These are phyloP conservation scores for Ormosia semicastrata DNA, from an alignment of 306 rosid species.

Conservation along the genomic window DNA sequence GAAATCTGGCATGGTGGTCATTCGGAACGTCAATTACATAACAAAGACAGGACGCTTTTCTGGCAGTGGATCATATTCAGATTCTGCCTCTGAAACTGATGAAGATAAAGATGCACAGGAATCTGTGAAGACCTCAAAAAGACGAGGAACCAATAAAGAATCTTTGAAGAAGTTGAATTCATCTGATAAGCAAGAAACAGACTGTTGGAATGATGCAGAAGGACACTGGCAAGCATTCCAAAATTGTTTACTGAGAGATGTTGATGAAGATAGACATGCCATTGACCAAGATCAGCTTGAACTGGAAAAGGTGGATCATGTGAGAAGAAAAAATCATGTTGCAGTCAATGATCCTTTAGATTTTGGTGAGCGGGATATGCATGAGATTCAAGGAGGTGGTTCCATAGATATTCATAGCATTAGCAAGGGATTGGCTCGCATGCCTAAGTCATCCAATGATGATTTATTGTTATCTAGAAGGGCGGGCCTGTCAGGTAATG, in stretches of 20 bases:
- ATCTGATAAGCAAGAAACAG: slow-evolving; percentile 46
- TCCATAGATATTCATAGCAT: slow-evolving; percentile 47
- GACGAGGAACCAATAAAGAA: slow-evolving; percentile 46
- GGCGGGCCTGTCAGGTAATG: slow-evolving; percentile 42
- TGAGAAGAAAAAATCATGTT: slow-evolving; percentile 47
- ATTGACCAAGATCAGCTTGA: slow-evolving; percentile 65
- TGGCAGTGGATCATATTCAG: slow-evolving; percentile 59
- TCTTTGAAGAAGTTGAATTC: slow-evolving; percentile 41
- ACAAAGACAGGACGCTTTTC: slow-evolving; percentile 61
- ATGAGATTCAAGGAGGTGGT: slow-evolving; percentile 51
- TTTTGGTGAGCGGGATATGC: slow-evolving; percentile 48
- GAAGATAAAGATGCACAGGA: slow-evolving; percentile 51
- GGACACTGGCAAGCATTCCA: slow-evolving; percentile 95
- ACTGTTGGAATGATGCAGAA: slow-evolving; percentile 52
- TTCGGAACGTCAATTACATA: slow-evolving; percentile 80
- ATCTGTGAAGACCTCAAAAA: slow-evolving; percentile 47
- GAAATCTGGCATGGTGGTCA: slow-evolving; percentile 67
- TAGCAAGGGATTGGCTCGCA: slow-evolving; percentile 46
- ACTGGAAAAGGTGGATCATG: slow-evolving; percentile 42
- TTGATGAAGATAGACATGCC: slow-evolving; percentile 62
- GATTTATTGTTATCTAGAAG: slow-evolving; percentile 49
- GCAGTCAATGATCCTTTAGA: slow-evolving; percentile 67
- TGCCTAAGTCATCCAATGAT: slow-evolving; percentile 54
- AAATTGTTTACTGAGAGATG: slow-evolving; percentile 85
- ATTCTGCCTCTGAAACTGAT: slow-evolving; percentile 57